These are phyloP conservation scores for Astrothelium macrocarpum DNA, from an alignment of 495 filamentous ascomycete species.

Conservation along the genomic window DNA sequence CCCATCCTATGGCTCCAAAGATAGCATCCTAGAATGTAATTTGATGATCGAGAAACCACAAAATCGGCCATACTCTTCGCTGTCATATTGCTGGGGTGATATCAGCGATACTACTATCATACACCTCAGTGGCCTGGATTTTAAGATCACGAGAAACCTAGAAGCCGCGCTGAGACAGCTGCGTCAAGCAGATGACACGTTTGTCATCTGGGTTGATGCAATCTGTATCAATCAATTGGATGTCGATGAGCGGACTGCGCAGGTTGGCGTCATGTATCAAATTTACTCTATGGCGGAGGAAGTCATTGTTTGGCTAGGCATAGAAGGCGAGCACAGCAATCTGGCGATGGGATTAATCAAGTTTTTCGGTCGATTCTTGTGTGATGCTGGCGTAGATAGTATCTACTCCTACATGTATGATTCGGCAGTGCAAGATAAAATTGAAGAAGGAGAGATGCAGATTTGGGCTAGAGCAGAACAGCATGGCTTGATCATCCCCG, in stretches of 20 bases:
- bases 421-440: neutral
- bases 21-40: no score
- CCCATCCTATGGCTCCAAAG: no score
- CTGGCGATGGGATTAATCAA: no score
- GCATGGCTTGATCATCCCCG: neutral
- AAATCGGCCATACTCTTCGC: no score
- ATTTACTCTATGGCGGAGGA: neutral
- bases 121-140: neutral
- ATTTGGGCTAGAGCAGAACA: neutral
- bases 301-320: neutral
- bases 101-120: neutral
- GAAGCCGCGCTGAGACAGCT: constrained; percentile 2
- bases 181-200: neutral
- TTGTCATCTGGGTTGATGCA: constrained; percentile 12
- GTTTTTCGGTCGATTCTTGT: no score
- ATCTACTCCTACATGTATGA: no score
- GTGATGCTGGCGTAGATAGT: no score
- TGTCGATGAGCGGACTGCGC: constrained; percentile 6
- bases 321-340: neutral
- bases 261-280: constrained; percentile 10
- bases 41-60: no score
- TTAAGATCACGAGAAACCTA: neutral
- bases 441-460: neutral
- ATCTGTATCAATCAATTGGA: constrained; percentile 15
- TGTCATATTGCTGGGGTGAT: neutral